Evolutionary conservation across 345 rosid genomes (phyloP), one percentile per base, ranked within the genome.

Genomic region (Balakata baccata): DNA sequence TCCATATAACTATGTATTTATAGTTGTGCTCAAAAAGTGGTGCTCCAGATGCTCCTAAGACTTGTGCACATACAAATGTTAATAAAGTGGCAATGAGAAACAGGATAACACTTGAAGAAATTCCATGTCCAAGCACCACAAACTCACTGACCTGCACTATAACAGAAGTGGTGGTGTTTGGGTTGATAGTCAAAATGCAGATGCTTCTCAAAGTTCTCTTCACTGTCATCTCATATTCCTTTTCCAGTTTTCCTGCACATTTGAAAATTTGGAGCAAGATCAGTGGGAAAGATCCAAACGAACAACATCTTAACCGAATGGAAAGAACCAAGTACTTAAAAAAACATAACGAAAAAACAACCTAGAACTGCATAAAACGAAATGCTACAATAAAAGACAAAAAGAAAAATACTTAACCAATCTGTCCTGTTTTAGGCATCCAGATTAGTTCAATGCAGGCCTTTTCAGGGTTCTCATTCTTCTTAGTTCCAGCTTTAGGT

Each of bases 341-440:
- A 16, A 52, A 17, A 67, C 22, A 58, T 7, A 16, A 72, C 11
- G 47, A 61, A 43, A 22, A 65, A 65, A 25, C 7, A 43, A 43
- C 6, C n/a, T 5, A 49, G 18, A 11, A 23, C 34, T 5, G 34
- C 43, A 67, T 34, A 43, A 4, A 29, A 29, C 34, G 29, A 23
- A 64, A 3, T 13, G 41, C 41, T 22, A 60, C 34, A 29, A 29
- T 29, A 29, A 20, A 13, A 1, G n/a, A 53, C n/a, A 5, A 25
- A 6, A 3, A 37, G 45, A 37, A 6, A 6, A 6, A 43, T 46
- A 41, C 38, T 81, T 38, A 57, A 91, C 96, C 98, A 79, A 85
- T 91, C 76, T 91, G 97, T 38, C 97, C 96, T 0, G 97, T 76
- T 86, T 87, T 89, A 72, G 98, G 99, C 80, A 92, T 92, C 98